Base-by-base conservation (phyloP, 306 rosid species). In the Sophora flavescens region DNA sequence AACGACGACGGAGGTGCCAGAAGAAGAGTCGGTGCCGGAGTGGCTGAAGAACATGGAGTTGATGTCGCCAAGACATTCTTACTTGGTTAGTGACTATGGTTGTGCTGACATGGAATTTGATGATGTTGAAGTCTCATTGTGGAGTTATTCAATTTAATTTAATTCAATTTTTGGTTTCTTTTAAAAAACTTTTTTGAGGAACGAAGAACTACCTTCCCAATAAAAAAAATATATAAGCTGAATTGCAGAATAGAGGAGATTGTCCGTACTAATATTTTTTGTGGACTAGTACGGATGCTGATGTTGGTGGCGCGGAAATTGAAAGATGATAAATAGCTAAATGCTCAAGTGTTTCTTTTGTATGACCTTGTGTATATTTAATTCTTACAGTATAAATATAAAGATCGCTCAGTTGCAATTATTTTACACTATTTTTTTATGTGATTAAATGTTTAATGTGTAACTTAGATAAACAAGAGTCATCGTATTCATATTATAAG, bases 1-100 rank as follows among this genome's bases (percentile, higher is more conserved):
- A 2, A 16, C 13, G 30, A 28, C 1, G 44, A 33, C 10, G 69
- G 78, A 77, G 67, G 72, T 11, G 22, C 30, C 11, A 6, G 22
- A 87, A 11, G 90, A 79, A 9, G 76, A 16, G 9, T 76, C 65
- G 53, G 82, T 92, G 88, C 96, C 92, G 17, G 88, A 86, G 6
- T 35, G 78, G 84, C 81, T 92, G 64, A 78, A 84, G 50, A 81
- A 80, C 61, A 88, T 92, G 93, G 96, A 86, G 35, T 16, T 78
- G 53, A 68, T 78, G 82, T 70, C 91, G 33, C 91, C 96, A 0
- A 87, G 87, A 12, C 86, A 78, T 30, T n/a, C n/a, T n/a, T 70
- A 35, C 44, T 12, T 52, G 9, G 85, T 32, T 8, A 60, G 45
- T 54, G 62, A 36, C 8, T 72, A 30, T 38, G 68, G 41, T 4